A percentile compares a stretch with the other conserved stretches of the same genome.
Evolutionary conservation across 306 rosid genomes (phyloP).

Genomic region (Trichosanthes truncata): DNA sequence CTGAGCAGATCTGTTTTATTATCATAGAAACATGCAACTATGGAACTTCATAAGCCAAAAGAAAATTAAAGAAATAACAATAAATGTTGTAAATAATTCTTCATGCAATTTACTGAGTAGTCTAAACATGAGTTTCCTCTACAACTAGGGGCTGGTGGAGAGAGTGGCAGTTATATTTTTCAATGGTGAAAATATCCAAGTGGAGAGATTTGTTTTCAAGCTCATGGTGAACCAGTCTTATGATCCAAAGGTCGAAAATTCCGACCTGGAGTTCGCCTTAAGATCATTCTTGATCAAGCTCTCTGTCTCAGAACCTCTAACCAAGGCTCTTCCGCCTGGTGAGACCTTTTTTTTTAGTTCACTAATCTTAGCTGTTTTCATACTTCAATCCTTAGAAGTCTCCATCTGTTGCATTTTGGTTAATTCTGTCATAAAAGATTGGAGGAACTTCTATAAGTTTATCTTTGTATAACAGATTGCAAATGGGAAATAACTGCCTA

Average conservation of each 20-base stretch:
- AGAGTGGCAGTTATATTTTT: slow-evolving; percentile 70
- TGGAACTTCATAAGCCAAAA: background rate
- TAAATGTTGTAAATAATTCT: background rate
- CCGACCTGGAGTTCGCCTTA: slow-evolving; percentile 69
- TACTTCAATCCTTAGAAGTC: background rate
- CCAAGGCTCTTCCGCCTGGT: slow-evolving; percentile 59
- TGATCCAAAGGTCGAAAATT: slow-evolving; percentile 48
- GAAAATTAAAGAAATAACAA: background rate
- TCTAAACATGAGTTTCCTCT: slow-evolving; percentile 3
- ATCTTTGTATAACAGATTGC: slow-evolving; percentile 30
- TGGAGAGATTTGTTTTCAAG: slow-evolving; percentile 73
- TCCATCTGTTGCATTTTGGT: slow-evolving; percentile 14
- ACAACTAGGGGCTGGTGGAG: slow-evolving; percentile 63
- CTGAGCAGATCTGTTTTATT: background rate
- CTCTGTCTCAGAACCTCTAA: slow-evolving; percentile 53
- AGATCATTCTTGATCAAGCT: slow-evolving; percentile 69
- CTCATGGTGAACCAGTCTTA: slow-evolving; percentile 43
- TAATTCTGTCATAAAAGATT: background rate
- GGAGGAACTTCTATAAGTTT: background rate
- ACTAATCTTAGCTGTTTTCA: background rate
- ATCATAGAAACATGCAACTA: background rate
- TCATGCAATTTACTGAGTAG: background rate
- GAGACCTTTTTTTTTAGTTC: slow-evolving; percentile 2
- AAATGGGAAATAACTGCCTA: slow-evolving; percentile 79
- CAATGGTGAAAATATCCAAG: slow-evolving; percentile 30